Base-by-base conservation (phyloP, 768 basidiomycete species). In the Suillus alpinus region DNA sequence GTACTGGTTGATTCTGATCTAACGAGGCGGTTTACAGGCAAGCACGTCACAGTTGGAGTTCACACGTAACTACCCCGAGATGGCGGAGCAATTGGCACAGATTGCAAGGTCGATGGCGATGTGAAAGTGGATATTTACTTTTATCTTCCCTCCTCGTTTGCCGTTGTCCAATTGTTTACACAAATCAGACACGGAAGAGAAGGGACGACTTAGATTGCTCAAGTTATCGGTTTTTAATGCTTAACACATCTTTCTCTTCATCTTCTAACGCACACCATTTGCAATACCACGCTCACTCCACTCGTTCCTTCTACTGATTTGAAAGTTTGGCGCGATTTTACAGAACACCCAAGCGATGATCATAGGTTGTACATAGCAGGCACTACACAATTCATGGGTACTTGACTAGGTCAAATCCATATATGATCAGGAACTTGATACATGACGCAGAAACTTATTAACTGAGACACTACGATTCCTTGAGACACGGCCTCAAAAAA, bases 1-100 rank as follows among this genome's bases (percentile, higher is more conserved):
- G 16, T 34, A 44, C 12, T 31, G 9, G 9, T 20, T 52, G 16
- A 18, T 26, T 18, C 32, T 18, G n/a, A 2, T 41, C 57, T 67
- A 36, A 59, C 43, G 50, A 14, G 18, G 58, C 41, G 32, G 62
- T 61, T 64, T 66, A 1, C 72, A 94, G 86, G 94, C 95, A 12
- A 89, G 92, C 47, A 79, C 80, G 59, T 84, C 94, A 7, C 95
- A 97, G 73, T 76, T 90, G 59, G 83, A 92, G 66, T 97, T 97
- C 75, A 79, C 89, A 71, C 80, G 85, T 71, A 87, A 85, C 66
- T 97, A 94, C 69, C 95, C 95, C 0, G 83, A 88, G 59, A 86
- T 89, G 84, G 91, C 89, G n/a, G 80, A 78, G n/a, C 82, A 89
- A 74, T 74, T 92, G 44, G 77, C 72, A 26, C 78, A 75, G 65